These are phyloP conservation scores for Trypanosoma lewisi DNA, from an alignment of 208 protist genomes.

Conservation along the genomic window DNA sequence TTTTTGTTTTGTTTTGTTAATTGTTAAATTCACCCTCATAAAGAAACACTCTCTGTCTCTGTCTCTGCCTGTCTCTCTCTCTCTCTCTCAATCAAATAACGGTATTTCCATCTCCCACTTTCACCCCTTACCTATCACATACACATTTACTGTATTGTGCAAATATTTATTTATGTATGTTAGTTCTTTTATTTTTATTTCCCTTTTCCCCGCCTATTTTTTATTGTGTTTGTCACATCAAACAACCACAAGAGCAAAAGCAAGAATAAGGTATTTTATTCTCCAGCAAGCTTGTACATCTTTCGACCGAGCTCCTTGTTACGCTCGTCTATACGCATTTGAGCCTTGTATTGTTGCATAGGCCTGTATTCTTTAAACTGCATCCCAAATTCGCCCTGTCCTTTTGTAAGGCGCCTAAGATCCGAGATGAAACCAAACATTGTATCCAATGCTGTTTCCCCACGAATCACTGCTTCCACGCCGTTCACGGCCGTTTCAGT, in stretches of 20 bases:
- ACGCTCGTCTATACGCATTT: slow-evolving; percentile 88
- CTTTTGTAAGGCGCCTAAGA: slow-evolving; percentile 89
- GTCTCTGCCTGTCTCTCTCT: no score
- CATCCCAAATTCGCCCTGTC: slow-evolving; percentile 92
- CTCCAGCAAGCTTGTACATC: slow-evolving; percentile 67
- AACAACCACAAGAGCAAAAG: slow-evolving; percentile 17
- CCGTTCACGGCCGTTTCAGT: slow-evolving; percentile 83
- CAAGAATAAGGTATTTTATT: slow-evolving; percentile 19
- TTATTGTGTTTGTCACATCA: not conserved
- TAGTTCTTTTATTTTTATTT: no score
- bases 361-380: slow-evolving; percentile 91
- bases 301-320: slow-evolving; percentile 81
- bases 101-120: no score
- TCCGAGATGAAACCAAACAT: slow-evolving; percentile 95
- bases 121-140: no score
- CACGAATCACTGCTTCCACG: slow-evolving; percentile 80
- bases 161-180: no score
- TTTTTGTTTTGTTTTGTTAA: no score
- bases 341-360: slow-evolving; percentile 89
- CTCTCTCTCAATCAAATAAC: no score
- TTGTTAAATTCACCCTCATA: no score
- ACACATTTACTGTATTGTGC: no score
- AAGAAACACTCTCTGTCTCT: no score
- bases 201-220: not conserved
- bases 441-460: slow-evolving; percentile 88